A percentile compares a stretch with the other conserved stretches of the same genome.
Evolutionary conservation across 305 asterid genomes (phyloP).

Genomic region (Fraxinus sp.): DNA sequence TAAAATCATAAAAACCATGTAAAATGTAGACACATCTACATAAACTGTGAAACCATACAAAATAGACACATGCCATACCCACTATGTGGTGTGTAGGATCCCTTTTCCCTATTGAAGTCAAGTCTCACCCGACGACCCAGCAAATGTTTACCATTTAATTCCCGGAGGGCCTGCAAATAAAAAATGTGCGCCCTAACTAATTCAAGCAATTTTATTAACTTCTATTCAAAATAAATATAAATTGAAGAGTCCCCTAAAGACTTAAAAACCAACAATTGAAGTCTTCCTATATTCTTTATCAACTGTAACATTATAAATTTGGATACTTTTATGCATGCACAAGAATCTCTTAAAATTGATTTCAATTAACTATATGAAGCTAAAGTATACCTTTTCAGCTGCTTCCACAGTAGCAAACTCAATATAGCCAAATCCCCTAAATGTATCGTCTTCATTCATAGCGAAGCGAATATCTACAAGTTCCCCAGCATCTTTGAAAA

Average conservation of each 20-base stretch:
- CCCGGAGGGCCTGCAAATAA: constrained; percentile 51
- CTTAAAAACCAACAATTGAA: neutral
- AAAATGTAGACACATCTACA: neutral
- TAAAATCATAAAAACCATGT: neutral
- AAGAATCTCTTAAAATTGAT: neutral
- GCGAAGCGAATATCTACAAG: constrained; percentile 63
- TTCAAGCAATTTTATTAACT: neutral
- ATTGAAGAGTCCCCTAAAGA: neutral
- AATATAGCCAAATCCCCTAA: constrained; percentile 81
- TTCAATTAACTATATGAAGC: neutral
- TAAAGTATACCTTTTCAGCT: constrained; percentile 56
- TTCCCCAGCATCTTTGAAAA: constrained; percentile 75
- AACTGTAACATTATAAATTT: neutral
- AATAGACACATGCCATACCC: constrained; percentile 37
- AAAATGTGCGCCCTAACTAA: neutral
- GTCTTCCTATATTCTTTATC: neutral
- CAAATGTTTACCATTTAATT: constrained; percentile 64
- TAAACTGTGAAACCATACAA: neutral
- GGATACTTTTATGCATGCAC: neutral
- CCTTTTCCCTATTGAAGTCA: constrained; percentile 60
- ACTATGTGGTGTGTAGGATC: constrained; percentile 47
- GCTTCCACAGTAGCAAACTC: constrained; percentile 72
- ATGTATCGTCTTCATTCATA: constrained; percentile 46
- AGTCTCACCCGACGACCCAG: constrained; percentile 66
- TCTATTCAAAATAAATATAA: neutral